Conservation (phyloP, 1,284 basidiomycete genomes). For the Leccinum pallidistipes region DNA sequence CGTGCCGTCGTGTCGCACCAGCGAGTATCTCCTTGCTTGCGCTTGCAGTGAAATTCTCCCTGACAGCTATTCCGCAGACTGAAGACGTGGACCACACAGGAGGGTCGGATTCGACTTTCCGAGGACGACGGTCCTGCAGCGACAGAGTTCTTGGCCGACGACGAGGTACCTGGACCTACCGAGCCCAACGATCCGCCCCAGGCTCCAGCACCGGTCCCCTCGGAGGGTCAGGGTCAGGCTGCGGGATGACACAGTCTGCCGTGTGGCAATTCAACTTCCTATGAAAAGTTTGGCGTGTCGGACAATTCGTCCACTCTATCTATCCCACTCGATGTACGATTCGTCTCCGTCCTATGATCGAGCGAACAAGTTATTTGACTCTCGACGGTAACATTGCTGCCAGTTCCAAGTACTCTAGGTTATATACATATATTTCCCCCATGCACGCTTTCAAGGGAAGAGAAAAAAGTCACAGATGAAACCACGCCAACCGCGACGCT, state of each 20-base stretch:
- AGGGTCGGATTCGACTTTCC: conserved; percentile 67
- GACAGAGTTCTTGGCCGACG: conserved; percentile 61
- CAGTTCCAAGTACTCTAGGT: neutral
- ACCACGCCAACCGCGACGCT: neutral
- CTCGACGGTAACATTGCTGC: neutral
- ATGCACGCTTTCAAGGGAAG: neutral
- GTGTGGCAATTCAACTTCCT: neutral
- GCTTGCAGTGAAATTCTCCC: neutral
- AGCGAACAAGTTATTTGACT: conserved; percentile 1
- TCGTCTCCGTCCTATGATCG: neutral
- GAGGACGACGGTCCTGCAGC: conserved; percentile 71
- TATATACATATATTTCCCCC: neutral
- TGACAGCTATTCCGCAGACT: conserved; percentile 44
- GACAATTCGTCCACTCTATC: neutral
- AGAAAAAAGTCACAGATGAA: neutral
- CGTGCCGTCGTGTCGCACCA: conserved; percentile 64
- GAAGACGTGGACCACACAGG: conserved; percentile 52
- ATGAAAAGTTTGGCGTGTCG: conserved; percentile 1
- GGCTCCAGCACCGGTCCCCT: neutral
- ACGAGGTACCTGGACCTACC: conserved; percentile 39
- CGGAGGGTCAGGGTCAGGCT: neutral
- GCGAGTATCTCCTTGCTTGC: conserved; percentile 39
- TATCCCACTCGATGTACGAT: conserved; percentile 2
- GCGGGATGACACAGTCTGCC: neutral
- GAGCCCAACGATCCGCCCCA: conserved; percentile 34